Base-by-base conservation (phyloP, 2,329 filamentous ascomycete species). In the Akanthomyces dipterigenus region DNA sequence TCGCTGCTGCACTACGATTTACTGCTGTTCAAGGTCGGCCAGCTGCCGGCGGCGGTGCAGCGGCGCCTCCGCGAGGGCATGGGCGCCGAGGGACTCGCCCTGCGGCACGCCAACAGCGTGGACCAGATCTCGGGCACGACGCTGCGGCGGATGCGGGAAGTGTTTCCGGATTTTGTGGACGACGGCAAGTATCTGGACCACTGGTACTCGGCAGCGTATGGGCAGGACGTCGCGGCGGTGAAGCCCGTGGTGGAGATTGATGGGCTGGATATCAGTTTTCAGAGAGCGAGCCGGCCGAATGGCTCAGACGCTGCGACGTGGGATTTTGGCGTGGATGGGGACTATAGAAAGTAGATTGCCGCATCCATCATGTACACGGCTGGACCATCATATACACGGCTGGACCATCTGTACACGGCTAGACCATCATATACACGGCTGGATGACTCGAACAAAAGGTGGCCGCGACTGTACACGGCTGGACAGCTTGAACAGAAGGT, bases 1-100 rank as follows among this genome's bases (percentile, higher is more conserved):
- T 87, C 84, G 1, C 76, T 90, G 20, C 78, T 86, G 67, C 87
- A 90, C 66, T 90, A 90, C 69, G 86, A 90, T 64, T 77, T 89
- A 1, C 79, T 88, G 2, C 78, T 90, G 24, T 81, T 89, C 67
- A 78, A 81, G 20, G 77, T 84, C 0, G 87, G 87, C 0, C 71
- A 82, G 43, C 83, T 88, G 63, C 75, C 82, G 0, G 73, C 77
- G 0, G 70, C 76, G 0, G 77, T 88, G 2, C 82, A 87, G 71
- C 72, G 77, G 12, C 66, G 77, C 55, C 71, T 89, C 22, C 78
- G 80, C 22, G 72, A 72, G 42, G 72, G 77, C 38, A 78, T 79
- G 62, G 79, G 81, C 1, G 69, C 74, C 0, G 79, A 82, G 1
- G 87, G 88, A 67, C 80, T 86, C 31, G 72, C 76, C 6, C 69